Percentiles rank a stretch among this genome's conserved stretches.
Evolutionary conservation across 2,329 filamentous ascomycete species (phyloP).

Genomic region (Penicillium griseofulvum): DNA sequence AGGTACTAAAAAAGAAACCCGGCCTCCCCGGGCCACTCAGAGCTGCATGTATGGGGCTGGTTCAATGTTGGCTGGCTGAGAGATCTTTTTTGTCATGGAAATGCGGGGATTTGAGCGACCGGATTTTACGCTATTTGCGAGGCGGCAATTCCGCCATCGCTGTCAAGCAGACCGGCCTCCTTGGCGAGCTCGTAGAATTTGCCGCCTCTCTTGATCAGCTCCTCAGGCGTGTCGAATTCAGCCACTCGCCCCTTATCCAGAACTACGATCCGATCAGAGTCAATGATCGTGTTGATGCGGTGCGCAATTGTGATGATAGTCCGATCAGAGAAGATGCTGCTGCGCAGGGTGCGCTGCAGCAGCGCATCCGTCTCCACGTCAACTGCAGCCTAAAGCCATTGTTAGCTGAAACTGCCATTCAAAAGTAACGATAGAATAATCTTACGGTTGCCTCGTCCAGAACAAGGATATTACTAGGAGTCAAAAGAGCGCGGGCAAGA

Average conservation of each 20-base stretch:
- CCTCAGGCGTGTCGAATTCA: slow-evolving; percentile 85
- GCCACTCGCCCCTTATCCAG: slow-evolving; percentile 85
- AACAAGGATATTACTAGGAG: slow-evolving; percentile 94
- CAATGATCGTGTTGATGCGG: slow-evolving; percentile 94
- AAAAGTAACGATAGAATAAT: slow-evolving; percentile 1
- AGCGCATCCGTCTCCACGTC: slow-evolving; percentile 67
- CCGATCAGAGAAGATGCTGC: slow-evolving; percentile 74
- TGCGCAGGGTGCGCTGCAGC: slow-evolving; percentile 62
- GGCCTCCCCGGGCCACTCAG: slow-evolving; percentile 21
- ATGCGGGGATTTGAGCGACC: slow-evolving; percentile 4
- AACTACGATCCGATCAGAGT: slow-evolving; percentile 85
- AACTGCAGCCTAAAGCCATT: slow-evolving; percentile 57
- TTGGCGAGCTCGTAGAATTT: slow-evolving; percentile 87
- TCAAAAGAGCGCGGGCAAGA: slow-evolving; percentile 86
- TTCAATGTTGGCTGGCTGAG: slow-evolving; percentile 9
- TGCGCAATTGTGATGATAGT: slow-evolving; percentile 99
- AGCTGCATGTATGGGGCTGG: slow-evolving; percentile 7
- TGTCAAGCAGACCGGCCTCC: slow-evolving; percentile 73
- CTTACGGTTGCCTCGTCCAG: slow-evolving; percentile 90
- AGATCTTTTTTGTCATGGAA: slow-evolving; percentile 1
- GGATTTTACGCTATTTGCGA: slow-evolving; percentile 12
- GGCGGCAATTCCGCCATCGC: slow-evolving; percentile 34
- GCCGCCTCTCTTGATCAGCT: slow-evolving; percentile 71
- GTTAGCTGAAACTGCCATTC: slow-evolving; percentile 16
- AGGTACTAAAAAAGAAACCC: slow-evolving; percentile 5